Conservation (phyloP, 371 early-diverging fungal species). For the Lichtheimia hyalospora region DNA sequence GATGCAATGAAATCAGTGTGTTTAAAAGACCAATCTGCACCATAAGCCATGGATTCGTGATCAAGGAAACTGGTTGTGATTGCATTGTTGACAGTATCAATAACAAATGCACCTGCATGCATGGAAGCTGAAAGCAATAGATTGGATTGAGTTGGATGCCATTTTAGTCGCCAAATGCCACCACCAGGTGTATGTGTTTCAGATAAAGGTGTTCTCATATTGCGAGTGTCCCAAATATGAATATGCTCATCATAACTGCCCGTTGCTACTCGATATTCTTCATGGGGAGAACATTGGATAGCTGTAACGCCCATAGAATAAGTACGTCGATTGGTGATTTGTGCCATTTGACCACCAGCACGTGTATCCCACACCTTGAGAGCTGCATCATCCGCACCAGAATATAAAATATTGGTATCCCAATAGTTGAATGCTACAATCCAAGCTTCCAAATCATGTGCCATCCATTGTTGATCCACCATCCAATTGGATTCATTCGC, state of each 20-base stretch:
- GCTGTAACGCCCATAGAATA: constrained; percentile 80
- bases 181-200: constrained; percentile 73
- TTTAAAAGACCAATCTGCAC: constrained; percentile 85
- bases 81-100: constrained; percentile 17
- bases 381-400: constrained; percentile 80
- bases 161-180: constrained; percentile 93
- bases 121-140: constrained; percentile 84
- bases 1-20: constrained; percentile 64
- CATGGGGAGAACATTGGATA: constrained; percentile 79
- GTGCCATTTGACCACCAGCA: constrained; percentile 23
- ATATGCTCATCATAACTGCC: constrained; percentile 90
- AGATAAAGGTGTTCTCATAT: constrained; percentile 70
- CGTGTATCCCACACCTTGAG: constrained; percentile 90
- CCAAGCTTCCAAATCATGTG: constrained; percentile 94
- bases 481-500: constrained; percentile 37
- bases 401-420: constrained; percentile 63
- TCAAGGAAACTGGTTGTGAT: constrained; percentile 53
- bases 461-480: constrained; percentile 60
- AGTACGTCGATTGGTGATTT: constrained; percentile 45
- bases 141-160: constrained; percentile 76
- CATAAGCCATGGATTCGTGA: constrained; percentile 88
- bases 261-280: constrained; percentile 74
- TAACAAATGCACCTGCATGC: constrained; percentile 67
- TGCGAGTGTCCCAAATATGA: constrained; percentile 86
- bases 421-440: constrained; percentile 84